Conservation (phyloP, 2,329 filamentous ascomycete genomes). For the Colletotrichum sidae region DNA sequence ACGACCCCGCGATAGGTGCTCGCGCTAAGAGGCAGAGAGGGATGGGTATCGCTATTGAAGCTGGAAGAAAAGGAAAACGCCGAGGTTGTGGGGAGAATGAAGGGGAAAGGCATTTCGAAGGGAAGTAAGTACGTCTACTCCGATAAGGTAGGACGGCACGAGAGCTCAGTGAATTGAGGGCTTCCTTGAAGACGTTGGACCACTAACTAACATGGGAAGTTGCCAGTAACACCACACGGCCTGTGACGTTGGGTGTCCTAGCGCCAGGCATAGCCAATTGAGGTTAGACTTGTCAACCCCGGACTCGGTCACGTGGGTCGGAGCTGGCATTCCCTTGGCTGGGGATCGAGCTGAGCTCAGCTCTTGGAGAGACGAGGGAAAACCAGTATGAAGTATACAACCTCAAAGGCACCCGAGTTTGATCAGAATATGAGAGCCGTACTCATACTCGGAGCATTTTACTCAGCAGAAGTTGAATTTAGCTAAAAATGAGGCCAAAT, state of each 20-base stretch:
- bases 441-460: no score
- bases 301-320: slow-evolving; percentile 29
- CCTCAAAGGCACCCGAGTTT: no score
- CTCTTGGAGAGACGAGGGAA: background rate
- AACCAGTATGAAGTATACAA: no score
- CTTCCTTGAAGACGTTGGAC: slow-evolving; percentile 1
- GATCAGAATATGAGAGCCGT: no score
- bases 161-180: background rate
- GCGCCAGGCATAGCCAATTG: slow-evolving; percentile 14
- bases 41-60: slow-evolving; percentile 85
- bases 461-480: no score
- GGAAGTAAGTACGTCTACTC: background rate
- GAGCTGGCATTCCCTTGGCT: background rate
- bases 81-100: slow-evolving; percentile 89
- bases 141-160: background rate
- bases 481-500: no score
- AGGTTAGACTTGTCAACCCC: slow-evolving; percentile 22
- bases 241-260: slow-evolving; percentile 34
- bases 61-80: slow-evolving; percentile 83
- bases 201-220: slow-evolving; percentile 28
- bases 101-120: slow-evolving; percentile 85
- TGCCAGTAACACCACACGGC: slow-evolving; percentile 19
- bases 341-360: slow-evolving; percentile 2
- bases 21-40: slow-evolving; percentile 84
- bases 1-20: slow-evolving; percentile 88